These are phyloP conservation scores for Yamadazyma jaroonii DNA, from an alignment of 1,139 yeast genomes.

Conservation along the genomic window DNA sequence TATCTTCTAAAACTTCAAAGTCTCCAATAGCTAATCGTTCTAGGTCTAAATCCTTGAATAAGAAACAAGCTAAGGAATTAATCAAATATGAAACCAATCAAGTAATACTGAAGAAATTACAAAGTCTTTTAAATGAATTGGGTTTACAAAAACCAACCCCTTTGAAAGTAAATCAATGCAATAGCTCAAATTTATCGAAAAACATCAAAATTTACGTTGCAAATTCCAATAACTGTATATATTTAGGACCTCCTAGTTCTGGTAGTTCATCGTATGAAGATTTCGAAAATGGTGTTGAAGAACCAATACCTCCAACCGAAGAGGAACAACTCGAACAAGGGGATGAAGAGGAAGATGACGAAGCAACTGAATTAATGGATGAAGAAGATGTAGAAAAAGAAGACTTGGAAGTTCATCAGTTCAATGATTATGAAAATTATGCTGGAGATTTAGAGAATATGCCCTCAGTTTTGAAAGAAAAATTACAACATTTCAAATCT, in stretches of 20 bases:
- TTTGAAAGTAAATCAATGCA: slow-evolving; percentile 22
- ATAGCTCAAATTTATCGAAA: slow-evolving; percentile 23
- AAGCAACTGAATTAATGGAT: slow-evolving; percentile 6
- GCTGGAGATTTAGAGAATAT: slow-evolving; percentile 10
- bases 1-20: slow-evolving; percentile 9
- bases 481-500: slow-evolving; percentile 23
- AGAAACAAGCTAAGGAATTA: slow-evolving; percentile 36
- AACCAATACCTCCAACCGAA: background rate
- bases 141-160: slow-evolving; percentile 44
- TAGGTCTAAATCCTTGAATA: slow-evolving; percentile 20
- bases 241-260: slow-evolving; percentile 40
- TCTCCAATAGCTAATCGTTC: slow-evolving; percentile 14
- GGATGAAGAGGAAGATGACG: slow-evolving; percentile 7
- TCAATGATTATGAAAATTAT: slow-evolving; percentile 5
- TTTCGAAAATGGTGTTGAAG: slow-evolving; percentile 34
- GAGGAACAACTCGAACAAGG: slow-evolving; percentile 1
- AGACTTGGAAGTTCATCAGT: background rate
- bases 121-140: slow-evolving; percentile 30
- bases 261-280: slow-evolving; percentile 47
- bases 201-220: slow-evolving; percentile 34
- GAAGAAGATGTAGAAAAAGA: slow-evolving; percentile 1
- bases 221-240: slow-evolving; percentile 42
- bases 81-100: slow-evolving; percentile 39
- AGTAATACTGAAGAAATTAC: slow-evolving; percentile 36
- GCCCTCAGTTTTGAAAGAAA: slow-evolving; percentile 15